Conservation (phyloP, 768 basidiomycete species). For the Tylopilus plumbeoviolaceoides region DNA sequence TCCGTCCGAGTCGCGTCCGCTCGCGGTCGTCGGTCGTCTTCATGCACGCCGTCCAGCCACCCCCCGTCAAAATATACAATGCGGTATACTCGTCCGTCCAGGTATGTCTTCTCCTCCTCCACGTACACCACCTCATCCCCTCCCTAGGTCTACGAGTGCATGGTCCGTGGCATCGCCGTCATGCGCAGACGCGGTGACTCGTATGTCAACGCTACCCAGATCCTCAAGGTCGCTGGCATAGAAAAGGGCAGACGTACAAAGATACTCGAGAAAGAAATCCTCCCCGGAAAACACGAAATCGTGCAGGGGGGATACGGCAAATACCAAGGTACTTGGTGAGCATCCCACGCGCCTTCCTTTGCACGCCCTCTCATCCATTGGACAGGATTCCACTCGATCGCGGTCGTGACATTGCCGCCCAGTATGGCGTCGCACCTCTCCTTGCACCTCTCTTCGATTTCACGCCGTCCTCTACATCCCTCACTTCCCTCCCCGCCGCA, state of each 20-base stretch:
- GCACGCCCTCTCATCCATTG: conserved; percentile 7
- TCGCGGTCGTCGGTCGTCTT: conserved; percentile 15
- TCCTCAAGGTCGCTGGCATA: conserved; percentile 97
- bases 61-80: conserved; percentile 84
- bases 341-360: conserved; percentile 8
- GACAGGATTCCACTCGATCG: conserved; percentile 92
- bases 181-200: conserved; percentile 95
- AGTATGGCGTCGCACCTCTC: conserved; percentile 87
- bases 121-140: background rate
- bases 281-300: conserved; percentile 94
- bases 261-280: conserved; percentile 95
- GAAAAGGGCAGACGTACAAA: conserved; percentile 96
- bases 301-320: conserved; percentile 99
- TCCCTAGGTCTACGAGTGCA: conserved; percentile 88
- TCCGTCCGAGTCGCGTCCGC: conserved; percentile 29
- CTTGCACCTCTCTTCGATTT: conserved; percentile 93
- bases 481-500: conserved; percentile 61
- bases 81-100: conserved; percentile 89
- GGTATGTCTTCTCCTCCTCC: conserved; percentile 33
- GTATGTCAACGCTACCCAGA: conserved; percentile 98
- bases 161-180: conserved; percentile 97
- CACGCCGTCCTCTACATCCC: conserved; percentile 68
- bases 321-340: conserved; percentile 98
- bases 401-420: conserved; percentile 87
- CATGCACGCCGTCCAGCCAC: conserved; percentile 37